Conservation (phyloP, 2,329 filamentous ascomycete genomes). For the Exophiala oligosperma region DNA sequence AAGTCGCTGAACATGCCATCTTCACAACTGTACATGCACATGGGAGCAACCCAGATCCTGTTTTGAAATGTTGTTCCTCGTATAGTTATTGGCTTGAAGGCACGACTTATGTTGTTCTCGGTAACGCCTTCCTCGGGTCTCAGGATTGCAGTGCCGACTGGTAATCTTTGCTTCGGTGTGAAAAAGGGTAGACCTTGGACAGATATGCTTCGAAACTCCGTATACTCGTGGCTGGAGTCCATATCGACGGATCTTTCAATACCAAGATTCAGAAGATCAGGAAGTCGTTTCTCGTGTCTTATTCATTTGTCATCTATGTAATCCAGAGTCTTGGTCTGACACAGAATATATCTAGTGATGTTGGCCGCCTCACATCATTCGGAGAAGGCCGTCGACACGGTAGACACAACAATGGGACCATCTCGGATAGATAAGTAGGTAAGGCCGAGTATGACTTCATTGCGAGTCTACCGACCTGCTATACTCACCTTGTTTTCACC, state of each 20-base stretch:
- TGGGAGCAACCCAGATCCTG: conserved; percentile 55
- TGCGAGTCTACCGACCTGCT: no score
- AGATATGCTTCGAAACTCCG: not conserved
- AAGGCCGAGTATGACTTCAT: no score
- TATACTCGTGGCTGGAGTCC: not conserved
- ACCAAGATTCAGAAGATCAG: no score
- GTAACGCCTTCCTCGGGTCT: not conserved
- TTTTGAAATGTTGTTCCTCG: conserved; percentile 55
- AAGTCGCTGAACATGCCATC: conserved; percentile 43
- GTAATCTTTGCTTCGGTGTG: not conserved
- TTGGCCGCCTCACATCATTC: no score
- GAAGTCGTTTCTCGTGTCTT: no score
- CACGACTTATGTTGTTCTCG: not conserved
- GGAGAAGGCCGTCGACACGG: no score
- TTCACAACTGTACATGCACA: conserved; percentile 54
- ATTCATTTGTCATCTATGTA: no score
- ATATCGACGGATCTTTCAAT: not conserved
- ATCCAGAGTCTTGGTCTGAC: no score
- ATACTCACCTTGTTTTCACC: no score
- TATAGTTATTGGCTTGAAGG: conserved; percentile 48
- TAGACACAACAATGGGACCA: no score
- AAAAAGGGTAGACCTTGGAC: not conserved
- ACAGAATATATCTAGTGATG: no score
- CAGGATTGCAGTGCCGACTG: not conserved
- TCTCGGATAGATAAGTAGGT: no score